phyloP scores from a whole-genome alignment of 306 rosid species.

The Vachellia collinsii region DNA sequence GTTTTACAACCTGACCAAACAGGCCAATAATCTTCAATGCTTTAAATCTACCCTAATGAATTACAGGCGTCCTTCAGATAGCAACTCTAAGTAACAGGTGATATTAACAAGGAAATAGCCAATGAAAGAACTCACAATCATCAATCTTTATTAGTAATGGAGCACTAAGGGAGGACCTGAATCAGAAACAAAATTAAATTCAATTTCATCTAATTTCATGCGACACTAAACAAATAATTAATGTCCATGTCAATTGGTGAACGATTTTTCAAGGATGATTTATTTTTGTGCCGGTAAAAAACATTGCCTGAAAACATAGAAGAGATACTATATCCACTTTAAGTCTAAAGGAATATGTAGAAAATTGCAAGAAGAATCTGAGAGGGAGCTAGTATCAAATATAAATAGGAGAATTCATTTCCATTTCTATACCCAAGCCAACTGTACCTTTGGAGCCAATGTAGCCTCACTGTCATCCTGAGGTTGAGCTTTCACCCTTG shows the following conservation, averaged over 20 bases:
- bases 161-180: background rate
- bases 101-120: background rate
- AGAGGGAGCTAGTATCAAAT: conserved; percentile 23
- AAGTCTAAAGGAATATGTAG: conserved; percentile 4
- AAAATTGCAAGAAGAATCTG: background rate
- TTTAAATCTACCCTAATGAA: background rate
- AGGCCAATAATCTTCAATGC: too few relatives aligned
- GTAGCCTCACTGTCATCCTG: conserved; percentile 82
- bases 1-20: too few relatives aligned
- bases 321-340: conserved; percentile 12
- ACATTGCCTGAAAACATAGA: conserved; percentile 16
- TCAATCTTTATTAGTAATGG: background rate
- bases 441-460: conserved; percentile 82
- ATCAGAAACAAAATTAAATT: background rate
- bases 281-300: background rate
- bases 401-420: conserved; percentile 22
- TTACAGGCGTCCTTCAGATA: background rate
- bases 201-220: background rate
- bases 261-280: background rate
- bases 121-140: background rate
- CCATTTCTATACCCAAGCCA: conserved; percentile 17
- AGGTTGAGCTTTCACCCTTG: conserved; percentile 63
- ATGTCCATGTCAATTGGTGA: background rate
- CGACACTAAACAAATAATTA: background rate
- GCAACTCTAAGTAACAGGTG: background rate